Evolutionary conservation across 257 asterid genomes (phyloP), one percentile per base, ranked within the genome.

Genomic region (Buddleja alternifolia): DNA sequence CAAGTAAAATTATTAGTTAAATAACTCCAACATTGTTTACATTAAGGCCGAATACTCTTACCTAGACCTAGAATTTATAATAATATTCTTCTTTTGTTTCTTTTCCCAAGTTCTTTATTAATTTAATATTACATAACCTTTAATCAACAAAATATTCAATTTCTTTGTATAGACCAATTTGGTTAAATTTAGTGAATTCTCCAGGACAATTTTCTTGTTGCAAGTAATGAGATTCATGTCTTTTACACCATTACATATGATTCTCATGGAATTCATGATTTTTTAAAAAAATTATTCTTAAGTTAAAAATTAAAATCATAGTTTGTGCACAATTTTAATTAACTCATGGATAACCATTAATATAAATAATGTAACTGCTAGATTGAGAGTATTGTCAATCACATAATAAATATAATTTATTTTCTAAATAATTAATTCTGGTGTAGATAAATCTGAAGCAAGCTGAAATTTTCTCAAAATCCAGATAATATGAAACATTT

Each of bases 11-110:
- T 42, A 67, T 63, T 60, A 53, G 69, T 81, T 70, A 68, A 78
- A 66, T 55, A 52, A 72, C 17, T 66, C 55, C 66, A 80, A 64
- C 32, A 60, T 64, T 74, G 70, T 74, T 76, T 47, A 68, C 39
- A 70, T 76, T 67, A 74, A 64, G 75, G 47, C 53, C 69, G 46
- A 64, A 79, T 77, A 79, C 82, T 50, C 80, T 71, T 80, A 73
- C 84, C 88, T 45, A 87, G 83, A 65, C 87, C 80, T 79, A 16
- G 79, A 82, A 67, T 75, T 82, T 77, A 79, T 69, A 73, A 74
- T 75, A 69, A 62, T 66, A 17, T 61, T 79, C 77, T 71, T 60
- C 61, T 71, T 72, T 56, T 79, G 50, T 66, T 75, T 69, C 78
- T 54, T 72, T 68, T 24, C 82, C 87, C 85, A 60, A 66, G 14